A percentile compares a stretch with the other conserved stretches of the same genome.
These are phyloP conservation scores for Argentina anserina DNA, from an alignment of 306 rosid species.

Conservation along the genomic window DNA sequence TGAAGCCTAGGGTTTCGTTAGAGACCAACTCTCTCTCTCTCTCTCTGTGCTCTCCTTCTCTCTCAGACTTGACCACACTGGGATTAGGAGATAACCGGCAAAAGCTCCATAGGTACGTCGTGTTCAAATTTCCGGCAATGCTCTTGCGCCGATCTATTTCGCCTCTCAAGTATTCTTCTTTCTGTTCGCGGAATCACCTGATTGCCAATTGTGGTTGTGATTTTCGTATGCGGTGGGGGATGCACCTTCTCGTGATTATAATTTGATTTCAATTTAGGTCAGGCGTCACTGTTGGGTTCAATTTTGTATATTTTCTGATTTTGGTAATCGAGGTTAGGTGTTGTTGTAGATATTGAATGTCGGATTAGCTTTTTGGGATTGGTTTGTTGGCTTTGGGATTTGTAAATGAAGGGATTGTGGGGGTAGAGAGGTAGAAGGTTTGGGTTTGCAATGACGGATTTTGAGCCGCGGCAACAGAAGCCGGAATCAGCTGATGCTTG, in stretches of 20 bases:
- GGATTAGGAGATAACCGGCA: neutral
- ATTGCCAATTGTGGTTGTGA: slow-evolving; percentile 31
- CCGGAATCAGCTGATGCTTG: slow-evolving; percentile 84
- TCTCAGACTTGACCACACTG: neutral
- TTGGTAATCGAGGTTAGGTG: slow-evolving; percentile 32
- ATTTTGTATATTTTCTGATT: slow-evolving; percentile 16
- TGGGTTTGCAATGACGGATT: slow-evolving; percentile 72
- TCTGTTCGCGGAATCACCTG: slow-evolving; percentile 16
- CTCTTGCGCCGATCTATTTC: slow-evolving; percentile 33
- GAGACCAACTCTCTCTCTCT: slow-evolving; percentile 8
- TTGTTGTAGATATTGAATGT: slow-evolving; percentile 30
- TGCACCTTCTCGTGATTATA: slow-evolving; percentile 31
- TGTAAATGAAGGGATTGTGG: slow-evolving; percentile 33
- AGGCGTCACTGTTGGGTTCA: slow-evolving; percentile 23
- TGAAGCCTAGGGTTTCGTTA: slow-evolving; percentile 30
- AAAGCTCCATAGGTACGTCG: slow-evolving; percentile 51
- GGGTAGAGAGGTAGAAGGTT: slow-evolving; percentile 29
- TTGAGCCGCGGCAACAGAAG: slow-evolving; percentile 84
- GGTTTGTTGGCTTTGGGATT: slow-evolving; percentile 16
- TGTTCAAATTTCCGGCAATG: slow-evolving; percentile 31
- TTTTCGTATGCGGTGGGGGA: slow-evolving; percentile 49
- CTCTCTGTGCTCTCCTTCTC: neutral
- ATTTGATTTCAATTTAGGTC: slow-evolving; percentile 44
- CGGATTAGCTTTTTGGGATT: slow-evolving; percentile 32
- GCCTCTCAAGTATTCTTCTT: slow-evolving; percentile 8